phyloP scores from a whole-genome alignment of 1,284 basidiomycete species.

The Xerocomus amazonicus region DNA sequence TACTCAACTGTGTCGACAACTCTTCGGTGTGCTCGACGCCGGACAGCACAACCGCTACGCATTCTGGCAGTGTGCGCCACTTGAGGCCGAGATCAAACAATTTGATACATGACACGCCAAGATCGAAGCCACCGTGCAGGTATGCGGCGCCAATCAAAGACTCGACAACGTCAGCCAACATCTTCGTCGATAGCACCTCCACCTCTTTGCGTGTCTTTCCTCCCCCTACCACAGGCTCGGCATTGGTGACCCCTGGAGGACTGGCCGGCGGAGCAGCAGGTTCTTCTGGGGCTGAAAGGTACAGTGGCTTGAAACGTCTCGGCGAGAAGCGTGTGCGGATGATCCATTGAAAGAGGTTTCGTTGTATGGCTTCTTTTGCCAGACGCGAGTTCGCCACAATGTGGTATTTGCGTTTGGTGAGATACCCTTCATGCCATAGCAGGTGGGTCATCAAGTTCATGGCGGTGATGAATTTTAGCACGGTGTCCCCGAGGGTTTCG shows the following conservation, averaged over 20 bases:
- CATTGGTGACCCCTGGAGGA: conserved; percentile 18
- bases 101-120: conserved; percentile 55
- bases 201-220: conserved; percentile 30
- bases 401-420: conserved; percentile 67
- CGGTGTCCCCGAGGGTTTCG: conserved; percentile 77
- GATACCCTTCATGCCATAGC: conserved; percentile 75
- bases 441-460: conserved; percentile 69
- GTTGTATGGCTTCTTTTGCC: conserved; percentile 56
- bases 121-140: conserved; percentile 60
- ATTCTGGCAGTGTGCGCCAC: conserved; percentile 49
- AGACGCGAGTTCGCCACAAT: conserved; percentile 67
- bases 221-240: conserved; percentile 28
- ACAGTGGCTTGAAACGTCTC: conserved; percentile 61
- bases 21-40: conserved; percentile 42
- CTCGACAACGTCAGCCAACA: conserved; percentile 72
- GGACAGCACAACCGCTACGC: conserved; percentile 45
- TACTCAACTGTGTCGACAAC: conserved; percentile 45
- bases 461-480: conserved; percentile 66
- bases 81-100: conserved; percentile 58
- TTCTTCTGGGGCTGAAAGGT: conserved; percentile 28
- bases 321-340: conserved; percentile 59
- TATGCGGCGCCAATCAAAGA: conserved; percentile 76
- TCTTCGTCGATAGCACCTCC: conserved; percentile 60
- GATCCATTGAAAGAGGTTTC: conserved; percentile 58
- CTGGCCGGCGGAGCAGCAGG: conserved; percentile 10